Evolutionary conservation across 1,284 basidiomycete species (phyloP).

Genomic region (Apiotrichum montevideense): DNA sequence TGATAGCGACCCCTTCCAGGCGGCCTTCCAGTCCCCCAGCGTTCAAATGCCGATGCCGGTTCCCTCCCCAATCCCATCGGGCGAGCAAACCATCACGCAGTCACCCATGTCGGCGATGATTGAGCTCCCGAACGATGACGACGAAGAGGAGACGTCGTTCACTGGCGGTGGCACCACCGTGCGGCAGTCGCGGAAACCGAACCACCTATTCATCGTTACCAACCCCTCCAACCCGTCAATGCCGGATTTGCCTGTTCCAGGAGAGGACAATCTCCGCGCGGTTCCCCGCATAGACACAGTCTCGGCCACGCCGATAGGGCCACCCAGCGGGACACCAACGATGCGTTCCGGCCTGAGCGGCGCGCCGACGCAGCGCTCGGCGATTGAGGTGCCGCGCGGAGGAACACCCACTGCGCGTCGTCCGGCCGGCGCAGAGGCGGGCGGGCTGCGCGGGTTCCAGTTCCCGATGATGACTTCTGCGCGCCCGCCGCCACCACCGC

Average conservation of each 20-base stretch:
- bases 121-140: constrained; percentile 2
- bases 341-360: background rate
- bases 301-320: constrained; percentile 24
- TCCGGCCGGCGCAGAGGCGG: constrained; percentile 27
- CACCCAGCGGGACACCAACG: constrained; percentile 11
- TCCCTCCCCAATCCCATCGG: background rate
- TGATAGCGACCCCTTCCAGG: constrained; percentile 42
- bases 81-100: background rate
- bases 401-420: constrained; percentile 14
- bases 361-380: constrained; percentile 15
- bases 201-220: constrained; percentile 17
- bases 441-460: constrained; percentile 39
- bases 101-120: background rate
- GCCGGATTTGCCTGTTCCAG: background rate
- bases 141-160: background rate
- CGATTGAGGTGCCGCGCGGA: constrained; percentile 8
- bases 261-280: background rate
- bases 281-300: constrained; percentile 23
- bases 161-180: constrained; percentile 6
- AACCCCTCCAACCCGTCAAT: constrained; percentile 16
- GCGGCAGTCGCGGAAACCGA: constrained; percentile 16
- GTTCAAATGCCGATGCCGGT: constrained; percentile 1
- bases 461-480: constrained; percentile 35
- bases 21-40: constrained; percentile 16
- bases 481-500: background rate